phyloP scores from a whole-genome alignment of 192 early-diverging fungal species.

The Coemansia erecta region DNA sequence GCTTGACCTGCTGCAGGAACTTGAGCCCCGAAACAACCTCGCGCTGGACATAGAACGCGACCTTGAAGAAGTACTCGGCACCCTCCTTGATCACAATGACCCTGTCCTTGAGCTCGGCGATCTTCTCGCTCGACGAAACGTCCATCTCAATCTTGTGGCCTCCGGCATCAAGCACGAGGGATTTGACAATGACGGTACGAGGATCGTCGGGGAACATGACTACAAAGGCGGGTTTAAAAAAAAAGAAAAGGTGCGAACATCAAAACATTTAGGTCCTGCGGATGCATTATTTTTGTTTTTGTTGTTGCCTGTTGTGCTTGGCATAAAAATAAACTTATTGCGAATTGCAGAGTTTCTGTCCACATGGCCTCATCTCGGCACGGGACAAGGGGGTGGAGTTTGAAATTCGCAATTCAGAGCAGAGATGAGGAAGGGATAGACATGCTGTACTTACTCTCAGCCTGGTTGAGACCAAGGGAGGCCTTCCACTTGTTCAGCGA shows the following conservation, averaged over 20 bases:
- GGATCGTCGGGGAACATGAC: conserved; percentile 59
- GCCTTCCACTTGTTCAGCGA: conserved; percentile 97
- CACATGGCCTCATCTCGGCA: too few relatives aligned
- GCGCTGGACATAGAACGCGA: conserved; percentile 91
- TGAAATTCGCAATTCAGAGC: conserved; percentile 13
- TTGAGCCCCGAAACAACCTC: conserved; percentile 94
- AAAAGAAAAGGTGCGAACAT: too few relatives aligned
- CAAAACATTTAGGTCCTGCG: too few relatives aligned
- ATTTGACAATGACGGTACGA: conserved; percentile 53
- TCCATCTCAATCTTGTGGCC: conserved; percentile 34
- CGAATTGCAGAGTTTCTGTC: too few relatives aligned
- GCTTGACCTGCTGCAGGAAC: conserved; percentile 92
- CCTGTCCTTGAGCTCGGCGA: conserved; percentile 66
- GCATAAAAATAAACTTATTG: background rate
- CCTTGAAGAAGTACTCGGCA: conserved; percentile 87
- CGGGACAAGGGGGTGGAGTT: too few relatives aligned
- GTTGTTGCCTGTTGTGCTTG: too few relatives aligned
- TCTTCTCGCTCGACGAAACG: conserved; percentile 57
- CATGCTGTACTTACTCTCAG: conserved; percentile 48
- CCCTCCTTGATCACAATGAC: conserved; percentile 96
- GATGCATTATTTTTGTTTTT: too few relatives aligned
- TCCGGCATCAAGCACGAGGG: conserved; percentile 38
- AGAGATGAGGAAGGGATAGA: background rate
- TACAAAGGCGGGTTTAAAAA: too few relatives aligned
- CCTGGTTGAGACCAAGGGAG: conserved; percentile 74